These are phyloP conservation scores for Colletotrichum spaethianum DNA, from an alignment of 2,329 filamentous ascomycete genomes.

Conservation along the genomic window DNA sequence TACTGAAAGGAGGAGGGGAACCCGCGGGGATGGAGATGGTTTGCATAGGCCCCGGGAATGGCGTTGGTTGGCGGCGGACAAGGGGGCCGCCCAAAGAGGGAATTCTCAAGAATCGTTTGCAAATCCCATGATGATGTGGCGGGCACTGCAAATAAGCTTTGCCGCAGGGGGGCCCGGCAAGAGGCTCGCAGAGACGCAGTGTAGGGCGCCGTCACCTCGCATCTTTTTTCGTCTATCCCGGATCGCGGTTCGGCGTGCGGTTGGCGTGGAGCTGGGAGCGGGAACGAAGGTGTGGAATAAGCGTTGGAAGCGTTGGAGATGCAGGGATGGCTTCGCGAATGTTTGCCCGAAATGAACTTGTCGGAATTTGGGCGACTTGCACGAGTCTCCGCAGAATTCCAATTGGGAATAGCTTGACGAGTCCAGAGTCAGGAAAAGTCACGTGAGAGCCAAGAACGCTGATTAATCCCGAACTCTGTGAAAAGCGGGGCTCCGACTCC, in stretches of 20 bases:
- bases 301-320: conserved; percentile 5
- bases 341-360: not conserved
- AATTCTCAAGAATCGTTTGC: conserved; percentile 37
- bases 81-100: conserved; percentile 20
- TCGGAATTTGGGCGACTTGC: not conserved
- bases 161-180: conserved; percentile 5
- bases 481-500: not conserved
- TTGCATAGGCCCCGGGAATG: conserved; percentile 11
- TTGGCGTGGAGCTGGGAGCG: conserved; percentile 25
- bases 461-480: not conserved
- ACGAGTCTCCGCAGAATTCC: not conserved
- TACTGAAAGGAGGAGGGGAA: conserved; percentile 32
- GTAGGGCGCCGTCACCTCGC: conserved; percentile 20
- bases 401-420: not conserved
- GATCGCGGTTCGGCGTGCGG: conserved; percentile 3
- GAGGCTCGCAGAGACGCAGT: not conserved
- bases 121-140: conserved; percentile 38
- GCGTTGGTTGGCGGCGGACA: not conserved
- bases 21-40: conserved; percentile 22
- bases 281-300: conserved; percentile 21
- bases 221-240: conserved; percentile 21
- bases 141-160: conserved; percentile 32
- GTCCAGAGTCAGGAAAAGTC: rapidly evolving
- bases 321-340: conserved; percentile 26
- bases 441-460: not conserved